Evolutionary conservation across 805 yeast species (phyloP).

Genomic region (Kodamaea laetipori): DNA sequence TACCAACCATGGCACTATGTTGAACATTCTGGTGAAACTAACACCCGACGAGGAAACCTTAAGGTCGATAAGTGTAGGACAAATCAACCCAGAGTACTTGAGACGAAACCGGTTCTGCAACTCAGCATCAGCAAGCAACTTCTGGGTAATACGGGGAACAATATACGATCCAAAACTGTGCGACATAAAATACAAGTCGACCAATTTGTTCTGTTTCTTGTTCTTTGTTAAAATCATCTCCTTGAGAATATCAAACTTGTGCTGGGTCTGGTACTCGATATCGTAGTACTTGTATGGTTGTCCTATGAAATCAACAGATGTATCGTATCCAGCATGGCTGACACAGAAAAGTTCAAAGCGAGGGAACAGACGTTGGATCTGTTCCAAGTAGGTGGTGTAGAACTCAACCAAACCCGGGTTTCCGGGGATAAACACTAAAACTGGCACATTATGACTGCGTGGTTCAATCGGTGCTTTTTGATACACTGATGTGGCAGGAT

Average conservation of each 20-base stretch:
- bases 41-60: conserved; percentile 44
- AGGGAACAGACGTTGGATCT: conserved; percentile 44
- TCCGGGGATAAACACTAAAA: conserved; percentile 69
- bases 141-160: conserved; percentile 51
- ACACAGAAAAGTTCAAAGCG: conserved; percentile 55
- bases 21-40: conserved; percentile 26
- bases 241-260: conserved; percentile 54
- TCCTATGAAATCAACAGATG: conserved; percentile 7
- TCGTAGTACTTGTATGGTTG: conserved; percentile 30
- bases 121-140: conserved; percentile 25
- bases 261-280: conserved; percentile 58
- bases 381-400: conserved; percentile 55
- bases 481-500: conserved; percentile 24
- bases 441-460: conserved; percentile 12
- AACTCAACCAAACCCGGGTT: conserved; percentile 75
- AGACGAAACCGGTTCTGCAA: conserved; percentile 31
- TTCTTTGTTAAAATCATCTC: conserved; percentile 22
- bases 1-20: conserved; percentile 41
- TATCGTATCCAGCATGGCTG: conserved; percentile 63
- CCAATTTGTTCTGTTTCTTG: conserved; percentile 19
- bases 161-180: conserved; percentile 77
- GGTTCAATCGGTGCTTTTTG: conserved; percentile 10
- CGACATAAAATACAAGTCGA: conserved; percentile 52
- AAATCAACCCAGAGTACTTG: conserved; percentile 57
- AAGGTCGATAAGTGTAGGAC: conserved; percentile 71